Evolutionary conservation across 441 rosid species (phyloP).

Genomic region (Francoa sonchifolia): DNA sequence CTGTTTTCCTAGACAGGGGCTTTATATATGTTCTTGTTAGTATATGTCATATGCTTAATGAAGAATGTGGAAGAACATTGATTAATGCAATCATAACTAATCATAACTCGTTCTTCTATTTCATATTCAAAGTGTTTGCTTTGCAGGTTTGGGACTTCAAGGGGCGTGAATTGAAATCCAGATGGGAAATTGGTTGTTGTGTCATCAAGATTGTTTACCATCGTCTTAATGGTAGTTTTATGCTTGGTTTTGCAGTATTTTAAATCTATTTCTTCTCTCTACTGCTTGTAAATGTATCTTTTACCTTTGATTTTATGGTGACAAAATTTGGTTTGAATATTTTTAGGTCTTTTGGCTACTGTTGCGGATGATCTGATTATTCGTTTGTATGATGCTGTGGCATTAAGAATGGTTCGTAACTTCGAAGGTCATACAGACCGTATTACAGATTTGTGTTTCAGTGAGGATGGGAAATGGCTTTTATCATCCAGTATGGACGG

Average conservation of each 20-base stretch:
- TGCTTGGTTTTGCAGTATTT: background rate
- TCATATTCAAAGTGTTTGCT: slow-evolving; percentile 1
- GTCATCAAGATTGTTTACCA: slow-evolving; percentile 67
- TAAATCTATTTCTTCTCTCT: background rate
- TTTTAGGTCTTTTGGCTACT: slow-evolving; percentile 80
- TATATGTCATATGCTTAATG: background rate
- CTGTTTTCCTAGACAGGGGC: no score
- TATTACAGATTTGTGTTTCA: slow-evolving; percentile 76
- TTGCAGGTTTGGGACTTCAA: slow-evolving; percentile 95
- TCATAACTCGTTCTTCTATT: slow-evolving; percentile 3
- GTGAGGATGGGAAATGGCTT: slow-evolving; percentile 98
- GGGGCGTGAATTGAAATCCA: slow-evolving; percentile 50
- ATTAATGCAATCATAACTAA: slow-evolving; percentile 1
- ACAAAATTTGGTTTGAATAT: slow-evolving; percentile 13
- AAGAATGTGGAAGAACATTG: slow-evolving; percentile 1
- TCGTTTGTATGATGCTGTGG: slow-evolving; percentile 63
- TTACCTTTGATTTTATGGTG: slow-evolving; percentile 5
- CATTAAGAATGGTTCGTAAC: slow-evolving; percentile 79
- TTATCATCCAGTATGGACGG: slow-evolving; percentile 95
- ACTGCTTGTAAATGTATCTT: background rate
- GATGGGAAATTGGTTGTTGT: slow-evolving; percentile 73
- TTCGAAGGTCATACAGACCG: slow-evolving; percentile 95
- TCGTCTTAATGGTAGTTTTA: slow-evolving; percentile 55
- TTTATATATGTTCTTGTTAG: background rate
- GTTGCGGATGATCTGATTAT: slow-evolving; percentile 80